phyloP scores from a whole-genome alignment of 2,329 filamentous ascomycete genomes.

The Drechslerella dactyloides region DNA sequence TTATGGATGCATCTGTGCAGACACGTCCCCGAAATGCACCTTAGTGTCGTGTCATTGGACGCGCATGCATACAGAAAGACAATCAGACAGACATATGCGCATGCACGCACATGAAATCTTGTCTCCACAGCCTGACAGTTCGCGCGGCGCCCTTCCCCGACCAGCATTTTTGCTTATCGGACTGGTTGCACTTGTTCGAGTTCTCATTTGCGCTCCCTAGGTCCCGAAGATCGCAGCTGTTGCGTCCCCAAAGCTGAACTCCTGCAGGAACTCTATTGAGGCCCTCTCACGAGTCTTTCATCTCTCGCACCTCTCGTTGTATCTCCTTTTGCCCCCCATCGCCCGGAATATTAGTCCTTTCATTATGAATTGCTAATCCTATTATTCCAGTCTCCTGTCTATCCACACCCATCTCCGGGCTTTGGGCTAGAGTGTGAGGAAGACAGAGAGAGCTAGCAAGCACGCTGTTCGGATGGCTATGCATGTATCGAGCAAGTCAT shows the following conservation, averaged over 20 bases:
- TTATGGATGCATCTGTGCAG: constrained; percentile 3
- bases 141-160: not conserved
- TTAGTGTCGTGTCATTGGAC: not conserved
- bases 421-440: constrained; percentile 15
- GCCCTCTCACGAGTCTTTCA: constrained; percentile 22
- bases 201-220: constrained; percentile 35
- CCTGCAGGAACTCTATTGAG: constrained; percentile 47
- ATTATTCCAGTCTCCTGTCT: constrained; percentile 36
- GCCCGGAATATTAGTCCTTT: not conserved
- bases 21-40: not conserved
- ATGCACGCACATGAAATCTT: no score
- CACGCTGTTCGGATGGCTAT: not conserved
- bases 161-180: constrained; percentile 1
- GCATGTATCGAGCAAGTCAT: not conserved
- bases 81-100: no score
- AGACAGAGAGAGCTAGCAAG: constrained; percentile 19
- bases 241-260: constrained; percentile 32
- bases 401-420: constrained; percentile 30
- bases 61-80: no score
- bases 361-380: not conserved
- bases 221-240: constrained; percentile 49
- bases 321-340: constrained; percentile 12
- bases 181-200: constrained; percentile 41
- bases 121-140: no score
- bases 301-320: constrained; percentile 14